These are phyloP conservation scores for Globisporangium cederbergense DNA, from an alignment of 352 stramenopile species.

Conservation along the genomic window DNA sequence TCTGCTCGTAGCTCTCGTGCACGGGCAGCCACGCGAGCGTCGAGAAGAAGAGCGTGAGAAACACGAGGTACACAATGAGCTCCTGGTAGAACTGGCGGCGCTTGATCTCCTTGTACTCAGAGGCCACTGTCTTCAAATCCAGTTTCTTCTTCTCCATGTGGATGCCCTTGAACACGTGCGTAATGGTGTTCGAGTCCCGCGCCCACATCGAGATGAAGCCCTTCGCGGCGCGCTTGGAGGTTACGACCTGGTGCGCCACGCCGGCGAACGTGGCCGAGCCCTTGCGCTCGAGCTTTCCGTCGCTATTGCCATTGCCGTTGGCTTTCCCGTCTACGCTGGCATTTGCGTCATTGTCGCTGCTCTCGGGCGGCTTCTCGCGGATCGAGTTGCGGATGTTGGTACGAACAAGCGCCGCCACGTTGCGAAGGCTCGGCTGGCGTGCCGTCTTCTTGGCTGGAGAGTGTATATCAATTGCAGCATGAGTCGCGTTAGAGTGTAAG, in stretches of 20 bases:
- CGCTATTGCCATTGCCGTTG: background rate
- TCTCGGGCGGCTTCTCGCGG: conserved; percentile 9
- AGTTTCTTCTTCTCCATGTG: conserved; percentile 91
- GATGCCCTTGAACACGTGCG: conserved; percentile 77
- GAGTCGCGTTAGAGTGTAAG: background rate
- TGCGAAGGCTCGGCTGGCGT: conserved; percentile 51
- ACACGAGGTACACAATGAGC: conserved; percentile 80
- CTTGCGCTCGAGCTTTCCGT: conserved; percentile 18
- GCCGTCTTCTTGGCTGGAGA: conserved; percentile 25
- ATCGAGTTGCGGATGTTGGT: conserved; percentile 50
- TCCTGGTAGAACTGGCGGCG: conserved; percentile 87
- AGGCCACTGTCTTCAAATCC: conserved; percentile 60
- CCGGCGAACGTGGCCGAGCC: conserved; percentile 53
- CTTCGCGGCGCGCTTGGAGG: conserved; percentile 57
- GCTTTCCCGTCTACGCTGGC: background rate
- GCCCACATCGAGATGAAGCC: conserved; percentile 80
- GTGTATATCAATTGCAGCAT: background rate
- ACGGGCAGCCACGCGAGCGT: conserved; percentile 76
- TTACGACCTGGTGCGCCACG: conserved; percentile 73
- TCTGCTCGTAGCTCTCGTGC: conserved; percentile 81
- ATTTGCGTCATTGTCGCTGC: background rate
- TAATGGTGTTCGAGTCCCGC: conserved; percentile 34
- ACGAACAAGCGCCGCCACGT: conserved; percentile 60
- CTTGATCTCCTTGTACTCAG: conserved; percentile 88
- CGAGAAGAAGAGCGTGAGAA: conserved; percentile 75